Percentiles rank a stretch among this genome's conserved stretches.
phyloP scores from a whole-genome alignment of 805 yeast genomes.

The Saccharomyces mikatae region DNA sequence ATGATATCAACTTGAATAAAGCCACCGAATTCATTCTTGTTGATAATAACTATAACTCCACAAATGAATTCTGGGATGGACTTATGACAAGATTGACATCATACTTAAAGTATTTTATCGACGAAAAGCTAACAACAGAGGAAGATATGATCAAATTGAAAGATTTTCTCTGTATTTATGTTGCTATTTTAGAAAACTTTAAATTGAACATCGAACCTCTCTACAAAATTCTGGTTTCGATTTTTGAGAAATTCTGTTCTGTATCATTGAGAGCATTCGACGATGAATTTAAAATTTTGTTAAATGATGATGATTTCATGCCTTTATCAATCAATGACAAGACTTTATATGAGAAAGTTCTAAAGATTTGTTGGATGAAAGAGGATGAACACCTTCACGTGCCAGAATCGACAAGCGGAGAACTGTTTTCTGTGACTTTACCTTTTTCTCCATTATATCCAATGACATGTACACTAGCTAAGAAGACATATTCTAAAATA shows the following conservation, averaged over 20 bases:
- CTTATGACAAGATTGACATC: conserved; percentile 53
- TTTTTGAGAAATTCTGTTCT: conserved; percentile 56
- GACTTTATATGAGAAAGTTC: conserved; percentile 53
- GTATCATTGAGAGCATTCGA: conserved; percentile 48
- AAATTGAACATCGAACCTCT: conserved; percentile 52
- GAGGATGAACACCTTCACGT: conserved; percentile 38
- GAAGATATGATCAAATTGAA: conserved; percentile 48
- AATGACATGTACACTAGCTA: conserved; percentile 69
- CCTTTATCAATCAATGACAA: conserved; percentile 63
- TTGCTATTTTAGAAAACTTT: conserved; percentile 69
- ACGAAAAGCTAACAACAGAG: conserved; percentile 35
- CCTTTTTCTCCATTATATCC: conserved; percentile 90
- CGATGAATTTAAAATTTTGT: conserved; percentile 49
- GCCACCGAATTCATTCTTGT: conserved; percentile 60
- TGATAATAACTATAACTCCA: conserved; percentile 42
- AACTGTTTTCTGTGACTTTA: conserved; percentile 49
- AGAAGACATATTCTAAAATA: conserved; percentile 56
- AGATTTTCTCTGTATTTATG: conserved; percentile 57
- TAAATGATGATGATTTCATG: conserved; percentile 80
- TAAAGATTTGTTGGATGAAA: conserved; percentile 62
- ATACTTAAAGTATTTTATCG: conserved; percentile 41
- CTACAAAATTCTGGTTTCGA: conserved; percentile 49
- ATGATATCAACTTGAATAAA: conserved; percentile 61
- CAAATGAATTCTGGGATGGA: conserved; percentile 71
- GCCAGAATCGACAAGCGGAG: conserved; percentile 14